Percentiles rank a stretch among this genome's conserved stretches.
Conservation (phyloP, 345 rosid species). For the Eutrema yunnanense region DNA sequence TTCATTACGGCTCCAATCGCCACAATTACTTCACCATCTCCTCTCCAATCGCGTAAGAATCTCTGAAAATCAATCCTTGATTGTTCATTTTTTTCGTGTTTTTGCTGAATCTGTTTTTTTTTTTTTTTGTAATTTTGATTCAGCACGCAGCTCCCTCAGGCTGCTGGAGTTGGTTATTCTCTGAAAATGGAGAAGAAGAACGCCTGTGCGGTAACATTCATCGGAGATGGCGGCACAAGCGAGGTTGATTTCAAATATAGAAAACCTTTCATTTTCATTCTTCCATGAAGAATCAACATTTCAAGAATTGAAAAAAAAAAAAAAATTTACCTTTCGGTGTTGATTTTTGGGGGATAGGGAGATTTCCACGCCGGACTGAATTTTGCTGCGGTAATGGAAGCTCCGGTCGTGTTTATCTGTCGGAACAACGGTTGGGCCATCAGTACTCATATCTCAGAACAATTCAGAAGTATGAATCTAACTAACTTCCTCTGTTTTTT, state of each 20-base stretch:
- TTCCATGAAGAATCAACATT: not conserved
- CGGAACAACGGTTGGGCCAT: constrained; percentile 94
- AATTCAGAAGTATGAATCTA: constrained; percentile 55
- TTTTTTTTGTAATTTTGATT: not conserved
- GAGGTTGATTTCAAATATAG: constrained; percentile 38
- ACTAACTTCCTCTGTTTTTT: constrained; percentile 7
- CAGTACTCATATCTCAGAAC: constrained; percentile 66
- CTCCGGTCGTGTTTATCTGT: constrained; percentile 68
- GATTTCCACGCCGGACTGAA: constrained; percentile 86
- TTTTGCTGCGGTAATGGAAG: constrained; percentile 79
- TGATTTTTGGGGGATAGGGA: constrained; percentile 37
- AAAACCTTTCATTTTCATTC: not conserved
- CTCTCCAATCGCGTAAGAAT: constrained; percentile 65
- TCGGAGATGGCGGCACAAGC: constrained; percentile 77
- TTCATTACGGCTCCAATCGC: constrained; percentile 68
- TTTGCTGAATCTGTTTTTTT: not conserved
- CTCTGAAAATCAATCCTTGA: not conserved
- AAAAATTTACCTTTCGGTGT: not conserved
- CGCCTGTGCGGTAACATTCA: constrained; percentile 55
- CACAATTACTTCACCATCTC: constrained; percentile 69
- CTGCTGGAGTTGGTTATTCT: constrained; percentile 69
- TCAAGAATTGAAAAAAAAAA: not conserved
- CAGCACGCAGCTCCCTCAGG: constrained; percentile 84
- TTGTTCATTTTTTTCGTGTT: not conserved
- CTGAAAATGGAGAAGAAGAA: constrained; percentile 69